phyloP scores from a whole-genome alignment of 176 grass and related monocot species.

The Musa schizocarpa region DNA sequence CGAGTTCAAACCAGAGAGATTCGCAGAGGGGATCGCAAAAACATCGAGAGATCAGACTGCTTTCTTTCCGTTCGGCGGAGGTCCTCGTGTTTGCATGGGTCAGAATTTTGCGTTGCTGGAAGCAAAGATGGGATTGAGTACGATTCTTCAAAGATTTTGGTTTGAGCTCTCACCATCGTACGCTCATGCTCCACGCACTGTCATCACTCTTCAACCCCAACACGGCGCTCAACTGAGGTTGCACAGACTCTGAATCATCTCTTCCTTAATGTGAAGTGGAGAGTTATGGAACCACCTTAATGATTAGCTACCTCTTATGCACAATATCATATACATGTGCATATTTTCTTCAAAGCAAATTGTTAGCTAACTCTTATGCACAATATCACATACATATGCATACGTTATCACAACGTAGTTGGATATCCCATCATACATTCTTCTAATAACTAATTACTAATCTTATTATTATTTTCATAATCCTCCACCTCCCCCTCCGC shows the following conservation, averaged over 20 bases:
- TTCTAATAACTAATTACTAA: too few species aligned
- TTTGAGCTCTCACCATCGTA: constrained; percentile 11
- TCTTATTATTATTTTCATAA: too few species aligned
- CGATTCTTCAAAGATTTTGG: constrained; percentile 1
- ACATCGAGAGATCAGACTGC: neutral
- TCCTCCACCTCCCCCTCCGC: too few species aligned
- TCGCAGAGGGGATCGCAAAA: constrained; percentile 7
- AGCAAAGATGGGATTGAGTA: constrained; percentile 1
- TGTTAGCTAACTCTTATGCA: too few species aligned
- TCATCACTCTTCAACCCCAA: constrained; percentile 6
- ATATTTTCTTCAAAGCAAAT: too few species aligned
- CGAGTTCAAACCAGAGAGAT: constrained; percentile 10
- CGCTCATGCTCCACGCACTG: neutral
- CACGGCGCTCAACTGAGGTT: constrained; percentile 5
- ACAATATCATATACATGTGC: too few species aligned
- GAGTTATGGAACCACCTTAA: neutral
- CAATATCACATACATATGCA: too few species aligned
- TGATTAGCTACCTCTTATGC: too few species aligned
- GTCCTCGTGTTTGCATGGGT: constrained; percentile 6
- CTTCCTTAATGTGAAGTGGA: neutral
- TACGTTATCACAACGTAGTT: too few species aligned
- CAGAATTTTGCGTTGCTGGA: constrained; percentile 9
- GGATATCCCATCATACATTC: too few species aligned
- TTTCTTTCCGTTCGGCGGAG: constrained; percentile 10
- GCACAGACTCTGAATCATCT: neutral